A percentile compares a stretch with the other conserved stretches of the same genome.
Evolutionary conservation across 805 yeast genomes (phyloP).

Genomic region (Yarrowia hollandica): DNA sequence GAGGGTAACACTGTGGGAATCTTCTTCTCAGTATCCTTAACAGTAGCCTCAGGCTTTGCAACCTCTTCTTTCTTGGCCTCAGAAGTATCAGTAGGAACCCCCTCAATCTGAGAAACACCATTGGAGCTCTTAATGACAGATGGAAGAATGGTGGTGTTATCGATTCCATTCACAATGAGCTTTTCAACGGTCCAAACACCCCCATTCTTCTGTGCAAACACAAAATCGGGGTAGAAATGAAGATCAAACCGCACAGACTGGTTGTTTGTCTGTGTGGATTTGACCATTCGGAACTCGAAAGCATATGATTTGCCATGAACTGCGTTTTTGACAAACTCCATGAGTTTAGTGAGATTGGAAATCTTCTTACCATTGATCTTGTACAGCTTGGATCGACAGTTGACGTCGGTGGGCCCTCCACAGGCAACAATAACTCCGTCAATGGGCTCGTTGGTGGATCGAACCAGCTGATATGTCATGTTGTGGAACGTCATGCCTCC

Average conservation of each 20-base stretch:
- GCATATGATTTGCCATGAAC: conserved; percentile 8
- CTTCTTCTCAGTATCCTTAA: not conserved
- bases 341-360: not conserved
- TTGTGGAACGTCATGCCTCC: conserved; percentile 87
- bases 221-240: conserved; percentile 22
- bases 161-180: not conserved
- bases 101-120: not conserved
- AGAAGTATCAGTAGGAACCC: not conserved
- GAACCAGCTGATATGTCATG: conserved; percentile 83
- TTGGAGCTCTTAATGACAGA: not conserved
- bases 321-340: not conserved
- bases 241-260: conserved; percentile 17
- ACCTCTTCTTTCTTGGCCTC: not conserved
- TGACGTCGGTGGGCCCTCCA: conserved; percentile 51
- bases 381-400: conserved; percentile 59
- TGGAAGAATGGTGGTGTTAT: not conserved
- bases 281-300: not conserved
- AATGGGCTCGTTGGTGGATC: conserved; percentile 79
- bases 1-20: not conserved
- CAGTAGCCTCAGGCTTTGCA: not conserved
- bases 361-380: conserved; percentile 8
- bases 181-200: conserved; percentile 49
- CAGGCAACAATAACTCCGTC: conserved; percentile 72
- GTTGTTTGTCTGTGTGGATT: not conserved
- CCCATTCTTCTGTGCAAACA: not conserved